Evolutionary conservation across 176 grass and related monocot genomes (phyloP), one percentile per base, ranked within the genome.

Genomic region (Canna indica): DNA sequence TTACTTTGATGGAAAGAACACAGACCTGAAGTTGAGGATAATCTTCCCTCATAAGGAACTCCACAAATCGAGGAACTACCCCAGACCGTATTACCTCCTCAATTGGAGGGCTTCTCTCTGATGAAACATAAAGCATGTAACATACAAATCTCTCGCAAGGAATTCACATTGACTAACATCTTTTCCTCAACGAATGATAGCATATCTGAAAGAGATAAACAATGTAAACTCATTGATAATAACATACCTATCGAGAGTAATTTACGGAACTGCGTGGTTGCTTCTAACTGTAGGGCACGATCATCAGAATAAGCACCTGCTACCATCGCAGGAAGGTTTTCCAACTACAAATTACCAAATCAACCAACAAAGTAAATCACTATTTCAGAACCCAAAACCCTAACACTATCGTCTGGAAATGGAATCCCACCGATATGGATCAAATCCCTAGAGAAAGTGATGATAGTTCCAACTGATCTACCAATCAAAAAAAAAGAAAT

Each of bases 81-180:
- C 90, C 95, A 29, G 95, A 87, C 75, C 82, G 80, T 74, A 94
- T 90, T 68, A 99, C 95, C 80, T 99, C 90, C 80, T 99, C 90
- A 16, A 99, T 99, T 3, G 90, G 95, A 13, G 95, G 95, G 42
- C 95, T 99, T 84, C 95, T 78, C 79, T 99, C 95, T 99, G 54
- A 75, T 54, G 48, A 68, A 62, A 17, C 42, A 67, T 66, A 26
- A 28, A 80, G 22, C n/a, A 74, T n/a, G 48, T 5, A 47, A 52
- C n/a, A 76, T 16, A 29, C 38, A 47, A 76, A 12, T 67, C 46
- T 3, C 2, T 53, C 33, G 14, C 34, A 33, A 24, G 34, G 59
- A 18, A 33, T 28, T 64, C 47, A 65, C 34, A 73, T 34, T 39
- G 15, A 25, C 17, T 18, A 75, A 78, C 32, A 20, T 28, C 14